Percentiles rank a stretch among this genome's conserved stretches.
These are phyloP conservation scores for Aureobasidium sp. DNA, from an alignment of 2,329 filamentous ascomycete genomes.

Conservation along the genomic window DNA sequence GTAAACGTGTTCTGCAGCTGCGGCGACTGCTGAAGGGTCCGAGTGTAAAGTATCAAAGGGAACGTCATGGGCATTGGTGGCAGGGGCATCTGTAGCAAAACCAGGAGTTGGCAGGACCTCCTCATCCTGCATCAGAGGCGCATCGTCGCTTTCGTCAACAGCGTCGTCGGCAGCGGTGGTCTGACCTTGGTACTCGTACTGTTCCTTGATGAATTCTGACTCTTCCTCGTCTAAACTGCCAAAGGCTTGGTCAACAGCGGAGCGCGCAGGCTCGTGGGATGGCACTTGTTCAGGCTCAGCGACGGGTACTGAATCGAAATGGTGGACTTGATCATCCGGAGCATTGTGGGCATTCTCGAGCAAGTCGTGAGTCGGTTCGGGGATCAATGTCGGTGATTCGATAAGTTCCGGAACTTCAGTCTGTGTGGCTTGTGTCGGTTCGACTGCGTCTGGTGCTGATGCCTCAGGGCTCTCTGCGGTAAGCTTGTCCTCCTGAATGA, in stretches of 20 bases:
- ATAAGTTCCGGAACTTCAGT: background rate
- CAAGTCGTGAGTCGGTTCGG: background rate
- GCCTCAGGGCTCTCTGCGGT: background rate
- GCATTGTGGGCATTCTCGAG: background rate
- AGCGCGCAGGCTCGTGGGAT: background rate
- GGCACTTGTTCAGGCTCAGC: background rate
- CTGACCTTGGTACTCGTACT: conserved; percentile 43
- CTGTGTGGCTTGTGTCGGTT: background rate
- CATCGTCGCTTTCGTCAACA: conserved; percentile 35
- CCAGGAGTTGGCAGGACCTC: conserved; percentile 27
- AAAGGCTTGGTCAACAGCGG: background rate
- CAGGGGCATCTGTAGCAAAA: conserved; percentile 6
- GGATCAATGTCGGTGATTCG: background rate
- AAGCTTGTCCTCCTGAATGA: background rate
- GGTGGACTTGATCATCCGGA: background rate
- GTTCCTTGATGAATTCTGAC: background rate
- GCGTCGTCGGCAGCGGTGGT: conserved; percentile 39
- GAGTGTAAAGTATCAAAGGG: background rate
- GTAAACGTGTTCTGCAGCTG: background rate
- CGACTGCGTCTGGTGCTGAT: background rate
- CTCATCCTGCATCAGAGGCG: conserved; percentile 36
- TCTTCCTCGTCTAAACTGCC: background rate
- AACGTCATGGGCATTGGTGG: background rate
- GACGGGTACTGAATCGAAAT: background rate
- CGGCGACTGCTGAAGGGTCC: background rate